Conservation (phyloP, 129 eudicot genomes). For the Oenanthe sinensis region DNA sequence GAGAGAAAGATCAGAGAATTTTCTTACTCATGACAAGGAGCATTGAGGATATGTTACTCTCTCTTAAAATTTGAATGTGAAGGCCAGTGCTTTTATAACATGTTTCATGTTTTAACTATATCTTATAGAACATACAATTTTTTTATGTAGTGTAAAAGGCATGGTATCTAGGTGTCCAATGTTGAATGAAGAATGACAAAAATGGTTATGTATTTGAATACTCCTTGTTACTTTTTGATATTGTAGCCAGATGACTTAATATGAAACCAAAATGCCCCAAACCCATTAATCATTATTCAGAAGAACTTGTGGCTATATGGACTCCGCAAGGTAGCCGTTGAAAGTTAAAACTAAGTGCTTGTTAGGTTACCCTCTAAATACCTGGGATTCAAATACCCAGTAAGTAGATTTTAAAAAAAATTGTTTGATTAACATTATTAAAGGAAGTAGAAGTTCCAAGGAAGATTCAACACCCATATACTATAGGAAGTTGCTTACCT, state of each 20-base stretch:
- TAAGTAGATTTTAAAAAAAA: too few species aligned
- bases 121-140: too few species aligned
- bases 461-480: too few species aligned
- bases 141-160: neutral
- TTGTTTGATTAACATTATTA: too few species aligned
- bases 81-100: neutral
- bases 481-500: too few species aligned
- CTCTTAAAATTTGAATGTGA: neutral
- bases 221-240: neutral
- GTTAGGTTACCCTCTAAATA: too few species aligned
- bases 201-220: neutral
- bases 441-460: too few species aligned
- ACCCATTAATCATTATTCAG: neutral
- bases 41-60: neutral
- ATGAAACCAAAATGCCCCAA: neutral
- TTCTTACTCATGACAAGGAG: neutral
- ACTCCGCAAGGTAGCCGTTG: neutral
- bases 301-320: neutral
- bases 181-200: neutral
- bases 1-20: neutral
- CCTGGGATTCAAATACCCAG: too few species aligned
- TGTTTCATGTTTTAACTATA: neutral
- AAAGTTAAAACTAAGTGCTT: too few species aligned
- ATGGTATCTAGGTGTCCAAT: neutral
- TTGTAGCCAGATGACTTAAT: neutral